Conservation (phyloP, 2,329 filamentous ascomycete species). For the Trichophyton verrucosum region DNA sequence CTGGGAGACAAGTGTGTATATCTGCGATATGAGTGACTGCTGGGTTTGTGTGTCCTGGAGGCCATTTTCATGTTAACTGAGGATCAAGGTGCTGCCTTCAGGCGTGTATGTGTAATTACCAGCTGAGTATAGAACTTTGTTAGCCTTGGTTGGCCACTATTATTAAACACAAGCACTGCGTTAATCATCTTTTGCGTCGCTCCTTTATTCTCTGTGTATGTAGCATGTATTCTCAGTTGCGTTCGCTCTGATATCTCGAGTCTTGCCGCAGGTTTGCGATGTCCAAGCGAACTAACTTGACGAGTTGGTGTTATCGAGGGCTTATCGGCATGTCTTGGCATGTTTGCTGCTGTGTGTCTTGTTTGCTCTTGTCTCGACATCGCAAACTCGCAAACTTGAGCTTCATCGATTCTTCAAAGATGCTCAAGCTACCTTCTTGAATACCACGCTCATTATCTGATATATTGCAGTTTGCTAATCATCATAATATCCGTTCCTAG, state of each 20-base stretch:
- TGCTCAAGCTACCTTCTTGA: background rate
- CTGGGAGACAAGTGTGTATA: slow-evolving; percentile 89
- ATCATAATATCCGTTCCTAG: background rate
- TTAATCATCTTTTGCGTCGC: slow-evolving; percentile 63
- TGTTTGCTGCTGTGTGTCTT: background rate
- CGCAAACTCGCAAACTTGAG: background rate
- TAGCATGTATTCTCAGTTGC: background rate
- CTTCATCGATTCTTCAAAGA: background rate
- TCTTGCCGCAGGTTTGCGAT: background rate
- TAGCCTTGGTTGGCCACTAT: slow-evolving; percentile 87
- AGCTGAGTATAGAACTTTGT: slow-evolving; percentile 99
- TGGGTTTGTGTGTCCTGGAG: slow-evolving; percentile 87
- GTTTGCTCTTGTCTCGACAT: background rate
- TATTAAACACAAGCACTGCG: slow-evolving; percentile 97
- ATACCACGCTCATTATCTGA: background rate
- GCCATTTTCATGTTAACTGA: background rate
- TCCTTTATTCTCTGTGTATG: background rate
- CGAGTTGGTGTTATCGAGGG: background rate
- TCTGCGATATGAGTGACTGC: slow-evolving; percentile 91
- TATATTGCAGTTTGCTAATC: background rate
- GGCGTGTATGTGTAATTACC: slow-evolving; percentile 37
- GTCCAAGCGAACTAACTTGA: background rate
- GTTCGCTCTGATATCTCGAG: background rate
- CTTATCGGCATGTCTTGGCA: background rate
- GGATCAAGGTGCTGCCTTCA: background rate